Evolutionary conservation across 305 asterid species (phyloP), one percentile per base, ranked within the genome.

Genomic region (Fraxinus xanthoxyloides): DNA sequence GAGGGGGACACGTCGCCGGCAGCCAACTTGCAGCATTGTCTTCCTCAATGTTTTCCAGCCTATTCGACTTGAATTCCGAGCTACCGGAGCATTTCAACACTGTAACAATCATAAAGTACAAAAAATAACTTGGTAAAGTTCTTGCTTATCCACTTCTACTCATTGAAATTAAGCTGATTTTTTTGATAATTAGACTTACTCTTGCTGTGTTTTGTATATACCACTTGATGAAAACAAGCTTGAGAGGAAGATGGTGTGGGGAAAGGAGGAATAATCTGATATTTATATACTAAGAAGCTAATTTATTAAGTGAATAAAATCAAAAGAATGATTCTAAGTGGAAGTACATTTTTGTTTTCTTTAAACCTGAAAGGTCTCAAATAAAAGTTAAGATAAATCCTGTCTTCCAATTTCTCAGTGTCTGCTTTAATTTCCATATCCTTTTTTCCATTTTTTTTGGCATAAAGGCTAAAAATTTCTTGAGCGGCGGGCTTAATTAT

Each of bases 401-500:
- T 85, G 87, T 85, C 85, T 70, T 85, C 90, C 89, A 87, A 82
- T 87, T 87, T 78, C 81, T 61, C 40, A 80, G 80, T 61, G 82
- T 63, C 23, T 35, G 17, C 74, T 76, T 83, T 85, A 43, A 77
- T 75, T 24, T 75, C 75, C 24, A 70, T 19, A 32, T 15, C 30
- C 32, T 35, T 15, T 80, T 83, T 59, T 31, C n/a, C n/a, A n/a
- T 24, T 38, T 79, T 84, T 81, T 72, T 46, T 78, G 28, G 61
- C 81, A 79, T 79, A 80, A 87, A 83, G 82, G 82, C 19, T 77
- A 77, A 85, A 85, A 85, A 75, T 38, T 84, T 86, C 86, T 87
- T 86, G 92, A 88, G 85, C 95, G 95, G 98, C 98, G 92, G 76
- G 92, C 79, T 85, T 88, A 87, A 92, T 92, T 21, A 93, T 93